Base-by-base conservation (phyloP, 2,329 filamentous ascomycete species). In the Cladophialophora chaetospira region DNA sequence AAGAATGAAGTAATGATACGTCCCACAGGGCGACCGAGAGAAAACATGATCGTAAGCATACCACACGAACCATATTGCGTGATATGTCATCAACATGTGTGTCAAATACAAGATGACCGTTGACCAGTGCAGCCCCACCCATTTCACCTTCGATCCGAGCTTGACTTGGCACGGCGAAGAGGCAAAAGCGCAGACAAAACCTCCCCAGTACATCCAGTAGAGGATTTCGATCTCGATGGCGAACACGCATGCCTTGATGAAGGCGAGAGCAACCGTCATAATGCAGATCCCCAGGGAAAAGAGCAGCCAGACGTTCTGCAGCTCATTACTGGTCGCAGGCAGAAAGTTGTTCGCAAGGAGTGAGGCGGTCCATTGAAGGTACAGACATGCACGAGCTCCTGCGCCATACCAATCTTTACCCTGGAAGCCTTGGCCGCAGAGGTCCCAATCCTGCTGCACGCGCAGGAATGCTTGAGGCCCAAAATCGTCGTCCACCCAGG, bases 151-250 rank as follows among this genome's bases (percentile, higher is more conserved):
- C 29, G 29, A 13, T 33, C 13, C 29, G 13, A 33, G 13, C 13
- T 6, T 17, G 11, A 42, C 15, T 8, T 6, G 8, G 17, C 8
- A 6, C 8, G 36, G 36, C 15, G 36, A 8, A 6, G 36, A 42
- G 8, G 8, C 36, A 42, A 42, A 42, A 15, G 17, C 17, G 36
- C 36, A n/a, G 8, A 42, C 17, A 15, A 9, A 42, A 15, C 36
- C 36, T 42, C 36, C 36, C 36, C 36, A 42, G 17, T 42, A 42
- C 36, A 42, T 42, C 36, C 36, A 42, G 15, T 42, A 42, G 6
- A 42, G 10, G 8, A 42, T 42, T 42, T 42, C 36, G 17, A 42
- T 42, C 36, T 42, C 36, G 15, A 42, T 42, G 15, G 8, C 17
- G 36, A 42, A 42, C 6, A 17, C 17, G 17, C 36, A 42, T 9